phyloP scores from a whole-genome alignment of 352 stramenopile genomes.

The Pythium myriotylum region DNA sequence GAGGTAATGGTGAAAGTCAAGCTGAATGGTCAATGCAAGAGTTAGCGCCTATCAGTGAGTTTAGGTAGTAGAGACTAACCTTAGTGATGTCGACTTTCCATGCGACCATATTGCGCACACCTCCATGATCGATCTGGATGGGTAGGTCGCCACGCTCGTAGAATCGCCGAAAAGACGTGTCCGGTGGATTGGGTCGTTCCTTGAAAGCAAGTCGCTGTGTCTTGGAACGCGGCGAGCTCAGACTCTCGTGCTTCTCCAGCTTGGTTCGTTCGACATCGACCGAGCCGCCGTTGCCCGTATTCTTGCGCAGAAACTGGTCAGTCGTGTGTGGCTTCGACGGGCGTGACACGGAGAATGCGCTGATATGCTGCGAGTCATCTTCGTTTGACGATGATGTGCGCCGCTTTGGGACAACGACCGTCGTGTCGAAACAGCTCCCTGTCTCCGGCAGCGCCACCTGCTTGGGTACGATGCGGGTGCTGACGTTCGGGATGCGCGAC shows the following conservation, averaged over 20 bases:
- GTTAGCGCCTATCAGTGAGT: background rate
- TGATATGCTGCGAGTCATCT: slow-evolving; percentile 57
- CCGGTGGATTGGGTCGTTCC: slow-evolving; percentile 93
- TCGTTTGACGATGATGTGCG: slow-evolving; percentile 75
- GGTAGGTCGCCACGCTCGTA: slow-evolving; percentile 95
- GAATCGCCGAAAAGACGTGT: slow-evolving; percentile 87
- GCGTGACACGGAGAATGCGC: slow-evolving; percentile 93
- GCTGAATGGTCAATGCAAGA: slow-evolving; percentile 38
- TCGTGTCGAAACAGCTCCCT: slow-evolving; percentile 95
- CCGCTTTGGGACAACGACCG: slow-evolving; percentile 58
- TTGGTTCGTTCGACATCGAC: slow-evolving; percentile 69
- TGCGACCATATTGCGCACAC: slow-evolving; percentile 95
- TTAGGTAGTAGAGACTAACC: slow-evolving; percentile 31
- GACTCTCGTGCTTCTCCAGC: slow-evolving; percentile 43
- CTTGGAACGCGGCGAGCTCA: slow-evolving; percentile 49
- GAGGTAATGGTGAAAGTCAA: slow-evolving; percentile 99
- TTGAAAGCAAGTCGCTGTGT: slow-evolving; percentile 81
- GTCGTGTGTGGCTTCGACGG: slow-evolving; percentile 81
- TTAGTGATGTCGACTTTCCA: slow-evolving; percentile 97
- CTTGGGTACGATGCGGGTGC: slow-evolving; percentile 81
- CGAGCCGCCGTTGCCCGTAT: slow-evolving; percentile 87
- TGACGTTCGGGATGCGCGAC: slow-evolving; percentile 80
- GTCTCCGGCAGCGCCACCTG: slow-evolving; percentile 85
- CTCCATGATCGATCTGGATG: slow-evolving; percentile 96
- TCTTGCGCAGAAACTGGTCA: slow-evolving; percentile 91